Base-by-base conservation (phyloP, 208 protist species). In the Wallacemonas sp. region DNA sequence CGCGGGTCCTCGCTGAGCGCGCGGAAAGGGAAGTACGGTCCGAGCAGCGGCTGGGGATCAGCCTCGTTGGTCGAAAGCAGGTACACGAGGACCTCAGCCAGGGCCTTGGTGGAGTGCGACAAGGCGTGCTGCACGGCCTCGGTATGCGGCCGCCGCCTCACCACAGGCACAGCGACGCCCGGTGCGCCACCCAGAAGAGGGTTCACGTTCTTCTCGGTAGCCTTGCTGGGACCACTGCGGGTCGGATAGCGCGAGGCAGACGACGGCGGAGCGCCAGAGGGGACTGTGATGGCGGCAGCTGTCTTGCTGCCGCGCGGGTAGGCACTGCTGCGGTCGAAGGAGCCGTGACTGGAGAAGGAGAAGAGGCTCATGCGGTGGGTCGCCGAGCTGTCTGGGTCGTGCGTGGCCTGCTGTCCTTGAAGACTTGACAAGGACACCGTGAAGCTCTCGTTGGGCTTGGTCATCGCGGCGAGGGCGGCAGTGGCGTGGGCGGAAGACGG, bases 1-100 rank as follows among this genome's bases (percentile, higher is more conserved):
- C 70, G 48, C 16, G 70, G 41, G 46, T 79, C 74, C 28, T 72
- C 74, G 48, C 71, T 68, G 39, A 68, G 10, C 26, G 65, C 12
- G 1, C 61, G 69, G 29, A 79, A 79, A 0, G 52, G 52, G 20
- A 59, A 59, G n/a, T 16, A 42, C 12, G 52, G 52, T 4, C 31
- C 52, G 7, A 59, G 52, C 11, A 59, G 26, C 11, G 52, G 52
- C 52, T 59, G 52, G 2, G 8, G n/a, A n/a, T 59, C 52, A 3
- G 36, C 22, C 52, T 22, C 32, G 52, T 59, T 59, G 5, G 52
- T 59, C 4, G 52, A 59, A n/a, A 59, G 52, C 26, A 59, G 20
- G n/a, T 59, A 59, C 14, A 59, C 52, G 5, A 59, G 32, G 10
- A 29, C 1, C 29, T 36, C 25, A 0, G 52, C 52, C 7, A 59